A percentile compares a stretch with the other conserved stretches of the same genome.
Evolutionary conservation across 176 grass and related monocot species (phyloP).

Genomic region (Juncus inflexus): DNA sequence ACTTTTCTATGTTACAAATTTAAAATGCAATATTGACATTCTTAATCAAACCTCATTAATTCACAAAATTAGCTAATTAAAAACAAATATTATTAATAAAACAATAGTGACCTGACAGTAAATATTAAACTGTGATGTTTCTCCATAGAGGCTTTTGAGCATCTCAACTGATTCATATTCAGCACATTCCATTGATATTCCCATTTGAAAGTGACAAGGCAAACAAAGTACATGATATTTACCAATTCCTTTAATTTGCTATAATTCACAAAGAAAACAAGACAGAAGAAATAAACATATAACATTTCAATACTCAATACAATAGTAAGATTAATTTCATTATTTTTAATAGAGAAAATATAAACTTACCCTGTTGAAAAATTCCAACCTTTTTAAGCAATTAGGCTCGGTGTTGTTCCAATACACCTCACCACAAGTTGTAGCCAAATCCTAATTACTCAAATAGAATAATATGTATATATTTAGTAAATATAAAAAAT

Average conservation of each 20-base stretch:
- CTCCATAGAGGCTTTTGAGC: slow-evolving; percentile 16
- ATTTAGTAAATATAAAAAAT: slow-evolving; percentile 1
- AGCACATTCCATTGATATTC: slow-evolving; percentile 30
- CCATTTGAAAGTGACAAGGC: slow-evolving; percentile 46
- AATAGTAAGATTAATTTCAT: neutral
- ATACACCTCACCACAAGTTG: slow-evolving; percentile 47
- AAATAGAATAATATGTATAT: neutral
- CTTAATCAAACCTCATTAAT: too few relatives aligned
- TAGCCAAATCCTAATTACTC: slow-evolving; percentile 36
- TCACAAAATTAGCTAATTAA: neutral
- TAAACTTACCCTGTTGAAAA: slow-evolving; percentile 36
- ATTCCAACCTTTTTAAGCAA: slow-evolving; percentile 37
- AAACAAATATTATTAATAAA: neutral
- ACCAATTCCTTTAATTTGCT: slow-evolving; percentile 54
- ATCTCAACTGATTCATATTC: slow-evolving; percentile 36
- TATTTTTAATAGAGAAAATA: neutral
- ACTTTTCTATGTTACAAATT: too few relatives aligned
- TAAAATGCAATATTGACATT: too few relatives aligned
- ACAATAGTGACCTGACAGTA: slow-evolving; percentile 32
- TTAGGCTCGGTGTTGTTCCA: slow-evolving; percentile 38
- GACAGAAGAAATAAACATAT: neutral
- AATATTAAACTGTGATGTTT: neutral
- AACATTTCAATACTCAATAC: neutral
- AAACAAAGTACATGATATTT: slow-evolving; percentile 49
- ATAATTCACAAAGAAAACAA: slow-evolving; percentile 5